These are phyloP conservation scores for Trichosanthes cucumerina DNA, from an alignment of 306 rosid genomes.

Conservation along the genomic window DNA sequence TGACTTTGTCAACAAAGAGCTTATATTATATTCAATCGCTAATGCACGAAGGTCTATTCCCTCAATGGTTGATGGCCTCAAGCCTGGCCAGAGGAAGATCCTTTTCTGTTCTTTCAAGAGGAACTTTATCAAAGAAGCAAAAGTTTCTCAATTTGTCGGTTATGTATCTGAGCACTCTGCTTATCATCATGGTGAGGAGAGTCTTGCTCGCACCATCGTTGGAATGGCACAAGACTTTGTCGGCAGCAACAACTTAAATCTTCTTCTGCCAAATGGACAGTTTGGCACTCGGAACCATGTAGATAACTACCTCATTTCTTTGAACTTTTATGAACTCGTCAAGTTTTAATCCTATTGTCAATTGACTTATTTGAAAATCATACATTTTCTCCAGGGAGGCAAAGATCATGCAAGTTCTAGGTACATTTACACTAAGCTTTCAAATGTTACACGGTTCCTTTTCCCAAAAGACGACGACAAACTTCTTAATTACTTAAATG, in stretches of 20 bases:
- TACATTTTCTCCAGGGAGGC: conserved; percentile 48
- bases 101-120: conserved; percentile 75
- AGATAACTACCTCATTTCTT: background rate
- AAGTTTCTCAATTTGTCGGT: conserved; percentile 88
- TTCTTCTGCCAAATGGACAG: conserved; percentile 82
- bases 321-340: background rate
- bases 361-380: background rate
- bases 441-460: conserved; percentile 49
- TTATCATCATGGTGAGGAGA: conserved; percentile 85
- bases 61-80: conserved; percentile 86
- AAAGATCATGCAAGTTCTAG: conserved; percentile 85
- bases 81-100: conserved; percentile 92
- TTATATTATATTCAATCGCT: conserved; percentile 72
- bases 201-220: conserved; percentile 71
- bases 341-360: background rate
- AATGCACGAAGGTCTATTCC: conserved; percentile 91
- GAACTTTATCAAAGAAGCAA: conserved; percentile 72
- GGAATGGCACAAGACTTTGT: conserved; percentile 91
- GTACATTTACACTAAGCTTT: conserved; percentile 54
- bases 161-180: conserved; percentile 82
- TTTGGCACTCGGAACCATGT: conserved; percentile 88
- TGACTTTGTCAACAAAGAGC: conserved; percentile 88
- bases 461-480: conserved; percentile 72
- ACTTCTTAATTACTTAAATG: conserved; percentile 78
- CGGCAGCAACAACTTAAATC: conserved; percentile 81